Base-by-base conservation (phyloP, 106 monocot species). In the Allium fistulosum region DNA sequence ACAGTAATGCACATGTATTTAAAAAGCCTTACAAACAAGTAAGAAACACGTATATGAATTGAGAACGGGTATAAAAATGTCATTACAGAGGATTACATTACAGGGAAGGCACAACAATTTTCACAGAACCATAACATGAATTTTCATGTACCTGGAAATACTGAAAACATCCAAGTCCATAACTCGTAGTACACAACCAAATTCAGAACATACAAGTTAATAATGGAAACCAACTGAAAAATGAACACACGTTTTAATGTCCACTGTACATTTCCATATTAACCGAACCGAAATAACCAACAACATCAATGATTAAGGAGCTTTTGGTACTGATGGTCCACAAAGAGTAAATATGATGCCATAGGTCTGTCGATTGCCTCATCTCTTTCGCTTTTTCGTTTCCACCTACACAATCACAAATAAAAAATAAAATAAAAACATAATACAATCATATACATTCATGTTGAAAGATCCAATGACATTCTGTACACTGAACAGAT, bases 201-300 rank as follows among this genome's bases (percentile, higher is more conserved):
- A 57, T 69, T 69, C 53, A 57, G 46, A 69, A 10, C 68, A 69
- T 69, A 69, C 26, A 69, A 68, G 53, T 68, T 55, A 66, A 10
- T 7, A 69, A 57, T 37, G 37, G 37, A 37, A 37, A 37, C 37
- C 37, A 37, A 37, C 37, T 37, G 37, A 37, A 37, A 37, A 37
- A 37, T 37, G 37, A 37, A 37, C 37, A 37, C 37, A 37, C 37
- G 2, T 37, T 37, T 66, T 59, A 71, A 65, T 77, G 71, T 77
- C 71, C 58, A 52, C 77, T 77, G 77, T 77, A 77, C 77, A 77
- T 17, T 77, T 59, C 71, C 71, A 77, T 71, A 64, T 50, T 66
- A 60, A 51, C 66, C 16, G 3, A 11, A 11, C 11, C 0, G 53
- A 2, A 55, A 62, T 46, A 15, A 57, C 53, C 67, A 15, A 53